Evolutionary conservation across 768 basidiomycete genomes (phyloP), one percentile per base, ranked within the genome.

Genomic region (Boletus fagicola): DNA sequence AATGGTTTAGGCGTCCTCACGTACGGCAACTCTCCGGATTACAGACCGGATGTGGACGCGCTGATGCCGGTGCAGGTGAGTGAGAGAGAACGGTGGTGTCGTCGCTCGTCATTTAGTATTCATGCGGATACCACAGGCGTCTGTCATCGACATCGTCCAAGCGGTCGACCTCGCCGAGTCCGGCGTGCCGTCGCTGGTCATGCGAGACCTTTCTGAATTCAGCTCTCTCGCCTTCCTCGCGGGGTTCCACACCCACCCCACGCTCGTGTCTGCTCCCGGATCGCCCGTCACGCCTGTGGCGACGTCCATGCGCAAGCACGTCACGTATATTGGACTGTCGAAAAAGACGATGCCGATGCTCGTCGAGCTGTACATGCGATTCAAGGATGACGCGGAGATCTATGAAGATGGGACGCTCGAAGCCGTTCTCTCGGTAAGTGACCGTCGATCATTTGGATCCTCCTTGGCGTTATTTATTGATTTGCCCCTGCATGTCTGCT

Each of bases 281-380:
- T 62, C 62, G 24, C 61, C 65, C 9, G 43, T 40, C 40, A 51
- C 56, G 40, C 54, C 59, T 6, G 53, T 33, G 30, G 36, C 58
- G 6, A 36, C 61, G 2, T 49, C 66, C 1, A 74, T 78, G 7
- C 82, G 78, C 46, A 88, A 85, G 64, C 83, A 88, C 6, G 78
- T 97, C 48, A 94, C 93, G 1, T 98, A 94, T 68, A 88, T 98
- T 50, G 95, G 86, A 3, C 71, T 98, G n/a, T 79, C 87, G 1
- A 98, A 98, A 74, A 88, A 84, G 71, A 80, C 80, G 15, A 94
- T 97, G 89, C 93, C 94, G 1, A 77, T 82, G 70, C 76, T 96
- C 2, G 86, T 91, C 0, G 84, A 89, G n/a, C 71, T 94, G 4
- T 94, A 87, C 73, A 69, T 86, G 53, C 76, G 75, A 53, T 88